phyloP scores from a whole-genome alignment of 2,329 filamentous ascomycete species.

The Stagonosporopsis tanaceti region DNA sequence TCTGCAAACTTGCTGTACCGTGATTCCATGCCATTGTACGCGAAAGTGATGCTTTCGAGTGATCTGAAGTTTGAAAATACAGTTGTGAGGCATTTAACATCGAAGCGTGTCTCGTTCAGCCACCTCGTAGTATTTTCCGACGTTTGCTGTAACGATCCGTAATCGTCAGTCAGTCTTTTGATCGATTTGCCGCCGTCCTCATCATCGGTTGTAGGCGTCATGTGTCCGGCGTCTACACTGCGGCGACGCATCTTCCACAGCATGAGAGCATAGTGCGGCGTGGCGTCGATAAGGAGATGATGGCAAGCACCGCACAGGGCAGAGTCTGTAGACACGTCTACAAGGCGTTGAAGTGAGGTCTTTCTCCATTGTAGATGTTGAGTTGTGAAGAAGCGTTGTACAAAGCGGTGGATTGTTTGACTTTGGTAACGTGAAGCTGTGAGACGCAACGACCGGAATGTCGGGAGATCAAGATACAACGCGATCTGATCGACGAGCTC shows the following conservation, averaged over 20 bases:
- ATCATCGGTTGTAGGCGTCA: neutral
- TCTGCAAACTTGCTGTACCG: slow-evolving; percentile 24
- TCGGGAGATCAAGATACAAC: neutral
- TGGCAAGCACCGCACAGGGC: slow-evolving; percentile 12
- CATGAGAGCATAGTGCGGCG: slow-evolving; percentile 32
- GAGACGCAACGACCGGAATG: neutral
- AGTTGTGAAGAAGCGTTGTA: slow-evolving; percentile 6
- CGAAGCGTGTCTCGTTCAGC: slow-evolving; percentile 10
- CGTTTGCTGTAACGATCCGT: neutral
- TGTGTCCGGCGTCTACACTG: slow-evolving; percentile 19
- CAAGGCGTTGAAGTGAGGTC: neutral
- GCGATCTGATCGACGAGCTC: slow-evolving; percentile 1
- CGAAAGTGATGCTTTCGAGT: neutral
- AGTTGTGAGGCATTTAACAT: neutral
- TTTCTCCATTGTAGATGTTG: slow-evolving; percentile 3
- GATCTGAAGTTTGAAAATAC: neutral
- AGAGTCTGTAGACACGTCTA: neutral
- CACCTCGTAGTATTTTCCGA: neutral
- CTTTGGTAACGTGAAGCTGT: neutral
- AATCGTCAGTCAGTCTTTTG: neutral
- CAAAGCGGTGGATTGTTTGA: neutral
- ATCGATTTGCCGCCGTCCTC: neutral
- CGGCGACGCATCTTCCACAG: slow-evolving; percentile 32
- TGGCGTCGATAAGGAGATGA: slow-evolving; percentile 38
- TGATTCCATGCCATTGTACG: slow-evolving; percentile 23